These are phyloP conservation scores for Globisporangium carolinianum DNA, from an alignment of 352 stramenopile species.

Conservation along the genomic window DNA sequence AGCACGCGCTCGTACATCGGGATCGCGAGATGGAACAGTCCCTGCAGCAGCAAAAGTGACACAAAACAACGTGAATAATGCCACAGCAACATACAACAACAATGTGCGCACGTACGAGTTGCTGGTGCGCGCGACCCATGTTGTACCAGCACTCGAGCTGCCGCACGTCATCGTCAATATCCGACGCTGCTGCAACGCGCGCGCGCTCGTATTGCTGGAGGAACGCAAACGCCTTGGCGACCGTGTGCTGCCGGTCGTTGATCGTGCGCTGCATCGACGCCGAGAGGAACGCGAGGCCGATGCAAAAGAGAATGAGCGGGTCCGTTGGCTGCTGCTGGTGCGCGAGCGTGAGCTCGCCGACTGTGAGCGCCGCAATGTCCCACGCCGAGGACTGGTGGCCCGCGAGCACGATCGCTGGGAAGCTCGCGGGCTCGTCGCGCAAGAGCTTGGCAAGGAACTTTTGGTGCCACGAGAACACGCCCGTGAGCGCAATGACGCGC, in stretches of 20 bases:
- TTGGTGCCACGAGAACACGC: slow-evolving; percentile 83
- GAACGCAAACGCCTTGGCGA: slow-evolving; percentile 83
- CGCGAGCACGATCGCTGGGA: slow-evolving; percentile 72
- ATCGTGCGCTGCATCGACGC: slow-evolving; percentile 84
- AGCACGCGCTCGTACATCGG: slow-evolving; percentile 85
- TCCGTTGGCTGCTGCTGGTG: slow-evolving; percentile 73
- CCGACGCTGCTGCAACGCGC: slow-evolving; percentile 35
- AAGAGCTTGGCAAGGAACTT: slow-evolving; percentile 83
- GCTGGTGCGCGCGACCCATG: slow-evolving; percentile 77
- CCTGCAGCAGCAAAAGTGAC: slow-evolving; percentile 22
- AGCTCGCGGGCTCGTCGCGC: slow-evolving; percentile 67
- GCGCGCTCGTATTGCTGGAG: slow-evolving; percentile 74
- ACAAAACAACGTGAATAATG: background rate
- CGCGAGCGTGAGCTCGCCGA: slow-evolving; percentile 79
- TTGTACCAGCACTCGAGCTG: slow-evolving; percentile 85
- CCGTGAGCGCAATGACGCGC: slow-evolving; percentile 75
- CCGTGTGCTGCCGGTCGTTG: slow-evolving; percentile 77
- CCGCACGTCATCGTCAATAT: slow-evolving; percentile 53
- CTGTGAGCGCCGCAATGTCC: slow-evolving; percentile 80
- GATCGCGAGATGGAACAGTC: slow-evolving; percentile 81
- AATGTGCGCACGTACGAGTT: slow-evolving; percentile 48
- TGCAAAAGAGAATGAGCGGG: slow-evolving; percentile 77
- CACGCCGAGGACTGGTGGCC: slow-evolving; percentile 78
- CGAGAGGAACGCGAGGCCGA: slow-evolving; percentile 76
- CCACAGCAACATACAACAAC: slow-evolving; percentile 4